Evolutionary conservation across 805 yeast genomes (phyloP).

Genomic region (Saccharomycopsis sp.): DNA sequence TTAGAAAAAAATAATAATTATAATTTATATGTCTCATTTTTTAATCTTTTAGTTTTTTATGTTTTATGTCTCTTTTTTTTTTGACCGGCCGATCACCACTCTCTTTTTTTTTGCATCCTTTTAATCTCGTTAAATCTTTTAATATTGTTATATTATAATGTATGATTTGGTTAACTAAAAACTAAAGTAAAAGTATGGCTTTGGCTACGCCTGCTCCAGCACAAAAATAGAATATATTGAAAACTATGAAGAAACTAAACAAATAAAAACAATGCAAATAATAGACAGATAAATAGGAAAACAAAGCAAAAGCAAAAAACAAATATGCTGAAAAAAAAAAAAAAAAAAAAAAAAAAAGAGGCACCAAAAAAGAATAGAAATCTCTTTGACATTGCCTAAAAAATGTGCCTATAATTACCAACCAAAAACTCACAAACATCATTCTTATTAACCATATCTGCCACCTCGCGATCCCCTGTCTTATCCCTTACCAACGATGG

Average conservation of each 20-base stretch:
- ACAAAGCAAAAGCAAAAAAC: not conserved
- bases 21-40: not conserved
- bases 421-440: conserved; percentile 70
- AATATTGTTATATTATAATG: conserved; percentile 3
- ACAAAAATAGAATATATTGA: not conserved
- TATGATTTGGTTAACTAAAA: conserved; percentile 2
- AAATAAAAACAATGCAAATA: not conserved
- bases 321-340: not conserved
- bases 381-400: no score
- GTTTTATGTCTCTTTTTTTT: not conserved
- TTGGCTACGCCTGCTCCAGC: not conserved
- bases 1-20: not conserved
- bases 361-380: not conserved
- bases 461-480: conserved; percentile 73
- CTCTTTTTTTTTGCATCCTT: not conserved
- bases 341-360: not conserved
- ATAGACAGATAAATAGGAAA: not conserved
- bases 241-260: not conserved
- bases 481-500: conserved; percentile 82
- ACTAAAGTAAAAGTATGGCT: not conserved
- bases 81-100: not conserved
- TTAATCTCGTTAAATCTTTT: not conserved
- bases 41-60: not conserved
- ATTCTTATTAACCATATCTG: conserved; percentile 77
- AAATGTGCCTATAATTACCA: conserved; percentile 37